These are phyloP conservation scores for Jatropha curcas DNA, from an alignment of 345 rosid genomes.

Conservation along the genomic window DNA sequence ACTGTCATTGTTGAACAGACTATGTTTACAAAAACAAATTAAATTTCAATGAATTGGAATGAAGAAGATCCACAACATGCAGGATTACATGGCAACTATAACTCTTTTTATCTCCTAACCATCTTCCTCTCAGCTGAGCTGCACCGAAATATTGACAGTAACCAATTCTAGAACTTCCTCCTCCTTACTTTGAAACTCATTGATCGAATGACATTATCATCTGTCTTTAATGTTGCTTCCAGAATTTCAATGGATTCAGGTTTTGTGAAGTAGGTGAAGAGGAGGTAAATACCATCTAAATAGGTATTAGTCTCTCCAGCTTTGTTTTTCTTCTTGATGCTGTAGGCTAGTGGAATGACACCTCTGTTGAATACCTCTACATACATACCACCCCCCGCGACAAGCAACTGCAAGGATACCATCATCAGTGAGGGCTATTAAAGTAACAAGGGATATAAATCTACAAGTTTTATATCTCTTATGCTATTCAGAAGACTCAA, in stretches of 20 bases:
- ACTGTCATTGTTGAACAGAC: background rate
- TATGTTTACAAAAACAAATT: constrained; percentile 16
- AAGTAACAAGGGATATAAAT: background rate
- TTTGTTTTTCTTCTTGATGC: constrained; percentile 85
- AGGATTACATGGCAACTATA: constrained; percentile 8
- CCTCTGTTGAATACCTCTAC: constrained; percentile 97
- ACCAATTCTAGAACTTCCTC: constrained; percentile 52
- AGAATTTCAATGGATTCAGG: constrained; percentile 69
- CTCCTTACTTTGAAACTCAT: constrained; percentile 67
- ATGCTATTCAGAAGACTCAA: background rate
- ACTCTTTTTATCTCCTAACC: constrained; percentile 17
- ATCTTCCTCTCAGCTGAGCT: constrained; percentile 18
- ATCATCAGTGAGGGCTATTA: constrained; percentile 5
- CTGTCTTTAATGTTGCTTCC: constrained; percentile 48
- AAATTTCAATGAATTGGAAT: constrained; percentile 8
- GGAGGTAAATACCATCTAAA: constrained; percentile 87
- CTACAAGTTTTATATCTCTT: background rate
- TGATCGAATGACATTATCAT: constrained; percentile 76
- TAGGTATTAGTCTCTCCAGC: constrained; percentile 81
- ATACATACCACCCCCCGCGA: constrained; percentile 98
- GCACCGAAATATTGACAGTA: constrained; percentile 6
- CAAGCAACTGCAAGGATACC: constrained; percentile 61
- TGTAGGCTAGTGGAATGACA: constrained; percentile 81
- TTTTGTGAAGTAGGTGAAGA: constrained; percentile 87
- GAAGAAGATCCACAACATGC: constrained; percentile 12